phyloP scores from a whole-genome alignment of 345 rosid species.

The Hibiscus syriacus region DNA sequence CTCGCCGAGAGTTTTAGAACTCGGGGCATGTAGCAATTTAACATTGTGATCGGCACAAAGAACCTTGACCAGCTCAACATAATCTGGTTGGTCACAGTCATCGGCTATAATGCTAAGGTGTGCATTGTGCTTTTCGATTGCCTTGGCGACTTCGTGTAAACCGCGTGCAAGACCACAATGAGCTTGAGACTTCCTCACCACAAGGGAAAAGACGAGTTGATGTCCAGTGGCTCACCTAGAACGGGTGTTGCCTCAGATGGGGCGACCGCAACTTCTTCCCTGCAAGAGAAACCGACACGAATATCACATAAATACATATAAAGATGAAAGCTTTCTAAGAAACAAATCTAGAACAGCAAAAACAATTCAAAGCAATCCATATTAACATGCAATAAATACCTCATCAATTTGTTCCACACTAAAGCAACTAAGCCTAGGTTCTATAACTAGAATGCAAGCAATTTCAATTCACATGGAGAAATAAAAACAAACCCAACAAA shows the following conservation, averaged over 20 bases:
- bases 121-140: too few relatives aligned
- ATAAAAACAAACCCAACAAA: background rate
- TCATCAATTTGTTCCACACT: background rate
- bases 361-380: background rate
- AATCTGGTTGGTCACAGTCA: too few relatives aligned
- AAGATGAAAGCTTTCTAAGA: background rate
- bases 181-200: constrained; percentile 54
- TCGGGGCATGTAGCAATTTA: constrained; percentile 47
- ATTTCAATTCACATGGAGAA: background rate
- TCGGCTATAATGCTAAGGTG: too few relatives aligned
- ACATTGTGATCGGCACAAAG: too few relatives aligned
- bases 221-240: constrained; percentile 53
- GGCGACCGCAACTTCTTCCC: constrained; percentile 55
- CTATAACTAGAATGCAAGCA: background rate
- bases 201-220: constrained; percentile 65
- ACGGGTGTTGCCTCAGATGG: constrained; percentile 24
- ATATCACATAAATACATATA: background rate
- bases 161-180: constrained; percentile 68
- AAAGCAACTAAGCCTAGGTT: background rate
- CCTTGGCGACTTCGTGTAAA: too few relatives aligned
- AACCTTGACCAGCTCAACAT: too few relatives aligned
- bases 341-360: background rate
- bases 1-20: constrained; percentile 74
- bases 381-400: background rate
- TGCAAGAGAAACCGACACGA: constrained; percentile 15